Evolutionary conservation across 2,329 filamentous ascomycete species (phyloP), one percentile per base, ranked within the genome.

Genomic region (Huntiella abstrusa): DNA sequence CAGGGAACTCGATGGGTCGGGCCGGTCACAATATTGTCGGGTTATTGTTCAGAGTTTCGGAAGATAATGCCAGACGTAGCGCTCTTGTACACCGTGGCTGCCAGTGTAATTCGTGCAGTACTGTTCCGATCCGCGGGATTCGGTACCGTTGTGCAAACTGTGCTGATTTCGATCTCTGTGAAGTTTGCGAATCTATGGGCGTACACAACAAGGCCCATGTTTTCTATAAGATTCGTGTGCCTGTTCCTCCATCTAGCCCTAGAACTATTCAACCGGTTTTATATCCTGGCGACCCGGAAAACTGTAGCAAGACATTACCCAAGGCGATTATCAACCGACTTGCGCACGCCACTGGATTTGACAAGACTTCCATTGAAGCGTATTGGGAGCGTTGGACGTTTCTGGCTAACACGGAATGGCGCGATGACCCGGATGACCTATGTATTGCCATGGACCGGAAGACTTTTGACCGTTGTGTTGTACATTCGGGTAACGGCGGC

Each of bases 321-420:
- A 70, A 75, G 19, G 60, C 67, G 1, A 63, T 91, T 34, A 78
- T 83, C 45, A 72, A 76, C 45, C 77, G 77, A 49, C 68, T 87
- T 46, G 75, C 75, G 28, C 70, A 70, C 46, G 78, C 83, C 51
- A 86, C 82, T 0, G 77, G 77, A 13, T 83, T 92, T 60, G 86
- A 95, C 56, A 74, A 81, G 22, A 80, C 85, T 1, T 85, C 93
- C 59, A 67, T 98, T 4, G 88, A 96, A 62, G 88, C 87, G 5
- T 75, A 93, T 37, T 96, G 87, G 80, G 88, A 96, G 57, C 88
- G 96, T 57, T 98, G 93, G 72, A 87, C 83, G 4, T 95, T 87
- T 59, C 79, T 95, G 62, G 88, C 88, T 37, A 88, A 83, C 53
- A 80, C 79, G 4, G 79, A 88, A 57, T 94, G 82, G 80, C 66